Base-by-base conservation (phyloP, 441 rosid species). In the Raphanus hybrid region DNA sequence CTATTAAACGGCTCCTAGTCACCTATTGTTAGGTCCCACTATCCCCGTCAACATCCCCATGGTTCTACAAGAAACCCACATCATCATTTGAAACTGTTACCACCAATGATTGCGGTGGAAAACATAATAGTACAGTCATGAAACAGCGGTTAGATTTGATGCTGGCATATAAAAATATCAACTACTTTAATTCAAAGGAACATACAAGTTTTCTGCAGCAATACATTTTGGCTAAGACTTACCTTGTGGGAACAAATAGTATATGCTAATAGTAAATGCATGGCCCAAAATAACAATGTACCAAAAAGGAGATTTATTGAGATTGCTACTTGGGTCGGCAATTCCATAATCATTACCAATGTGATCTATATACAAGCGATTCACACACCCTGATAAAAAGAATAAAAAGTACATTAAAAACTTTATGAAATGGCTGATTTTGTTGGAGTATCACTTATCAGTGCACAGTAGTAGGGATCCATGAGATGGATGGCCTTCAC, bases 271-370 rank as follows among this genome's bases (percentile, higher is more conserved):
- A 10, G 3, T 39, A 62, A 67, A 66, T 9, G n/a, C 27, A 39
- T 43, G 32, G 62, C 26, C 26, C 26, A n/a, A 45, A 15, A 14
- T n/a, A 16, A 63, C 18, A 48, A 64, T 0, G 15, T 11, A 11
- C 4, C 6, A 55, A 64, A 34, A 26, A 50, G 9, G 27, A 55
- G 60, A 43, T 26, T 16, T 6, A 68, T 20, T 50, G 63, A 48
- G 12, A 32, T 16, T 50, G 55, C 34, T 12, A 50, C 27, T 18
- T 61, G 26, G 63, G 64, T 10, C 69, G 63, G 69, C 62, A 23
- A 61, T 75, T 76, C n/a, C n/a, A n/a, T n/a, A n/a, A n/a, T 50
- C 64, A 61, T 11, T 69, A 61, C 69, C 78, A 60, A 48, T 68
- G 74, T 32, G 69, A 43, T 34, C 14, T 32, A 61, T 26, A 15